Evolutionary conservation across 208 protist genomes (phyloP), one percentile per base, ranked within the genome.

Genomic region (Trypanosoma caninum): DNA sequence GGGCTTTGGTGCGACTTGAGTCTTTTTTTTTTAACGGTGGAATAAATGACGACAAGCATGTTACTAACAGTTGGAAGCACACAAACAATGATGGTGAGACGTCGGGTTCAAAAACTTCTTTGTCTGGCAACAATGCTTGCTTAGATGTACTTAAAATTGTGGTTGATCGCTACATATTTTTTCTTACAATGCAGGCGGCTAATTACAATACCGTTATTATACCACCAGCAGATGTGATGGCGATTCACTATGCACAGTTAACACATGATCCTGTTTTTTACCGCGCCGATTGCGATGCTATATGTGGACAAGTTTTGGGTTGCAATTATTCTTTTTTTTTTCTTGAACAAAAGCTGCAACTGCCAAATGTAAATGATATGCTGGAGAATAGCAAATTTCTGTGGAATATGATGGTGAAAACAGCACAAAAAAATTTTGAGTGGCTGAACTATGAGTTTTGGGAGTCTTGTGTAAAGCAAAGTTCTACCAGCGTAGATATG

Each of bases 391-490:
- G 84, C 37, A 77, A 69, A 13, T 79, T 78, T 28, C 84, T 94
- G 18, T 94, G 88, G 84, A 92, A 94, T 48, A 65, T 90, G 63
- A 94, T 94, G 84, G 82, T 89, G 40, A 84, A 80, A 47, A 87
- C 84, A 11, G 70, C 80, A 22, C 84, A 92, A 62, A 66, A 65
- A 27, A 79, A 91, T 37, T 54, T 92, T n/a, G 27, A 59, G 38
- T 94, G 88, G 88, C 72, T 94, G 47, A 79, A 77, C 9, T 94
- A 94, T 67, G 84, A 94, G 57, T 94, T 91, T 61, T 94, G 88
- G 84, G 76, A 91, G 20, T 70, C 72, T 45, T 84, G 72, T 1
- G 60, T 62, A n/a, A 38, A 55, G 37, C 18, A 20, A 34, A 2
- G 3, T 1, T 11, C 11, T 13, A 14, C 16, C 1, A 30, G 25